phyloP scores from a whole-genome alignment of 306 rosid species.

The Carpinus fangiana region DNA sequence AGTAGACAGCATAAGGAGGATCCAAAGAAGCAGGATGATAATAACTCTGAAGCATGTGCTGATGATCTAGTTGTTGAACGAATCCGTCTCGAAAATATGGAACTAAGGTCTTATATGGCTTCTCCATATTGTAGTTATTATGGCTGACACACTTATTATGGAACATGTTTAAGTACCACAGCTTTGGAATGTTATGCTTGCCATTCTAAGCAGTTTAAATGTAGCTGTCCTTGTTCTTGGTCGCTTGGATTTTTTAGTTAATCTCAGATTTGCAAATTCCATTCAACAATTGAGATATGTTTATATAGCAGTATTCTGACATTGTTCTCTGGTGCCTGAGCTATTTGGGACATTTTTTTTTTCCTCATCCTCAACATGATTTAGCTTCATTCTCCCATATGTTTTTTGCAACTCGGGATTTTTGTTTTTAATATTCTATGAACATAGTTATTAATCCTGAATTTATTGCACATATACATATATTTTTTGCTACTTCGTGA shows the following conservation, averaged over 20 bases:
- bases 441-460: not conserved
- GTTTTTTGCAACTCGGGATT: not conserved
- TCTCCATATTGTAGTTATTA: not conserved
- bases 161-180: not conserved
- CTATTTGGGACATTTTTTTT: not conserved
- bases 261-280: not conserved
- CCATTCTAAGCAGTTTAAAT: slow-evolving; percentile 22
- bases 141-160: not conserved
- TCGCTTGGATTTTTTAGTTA: slow-evolving; percentile 10
- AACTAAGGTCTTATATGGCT: slow-evolving; percentile 52
- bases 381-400: not conserved
- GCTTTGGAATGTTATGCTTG: not conserved
- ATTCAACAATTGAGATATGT: slow-evolving; percentile 3
- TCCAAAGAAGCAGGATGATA: slow-evolving; percentile 50
- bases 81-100: slow-evolving; percentile 83
- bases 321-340: not conserved
- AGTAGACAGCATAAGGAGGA: slow-evolving; percentile 42
- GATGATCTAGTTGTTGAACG: slow-evolving; percentile 71
- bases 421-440: not conserved
- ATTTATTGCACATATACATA: not conserved
- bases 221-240: slow-evolving; percentile 15
- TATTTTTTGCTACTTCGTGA: slow-evolving; percentile 1
- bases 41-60: slow-evolving; percentile 39
- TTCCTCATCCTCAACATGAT: not conserved
- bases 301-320: not conserved